phyloP scores from a whole-genome alignment of 352 stramenopile species.

The Phytophthora rubi region DNA sequence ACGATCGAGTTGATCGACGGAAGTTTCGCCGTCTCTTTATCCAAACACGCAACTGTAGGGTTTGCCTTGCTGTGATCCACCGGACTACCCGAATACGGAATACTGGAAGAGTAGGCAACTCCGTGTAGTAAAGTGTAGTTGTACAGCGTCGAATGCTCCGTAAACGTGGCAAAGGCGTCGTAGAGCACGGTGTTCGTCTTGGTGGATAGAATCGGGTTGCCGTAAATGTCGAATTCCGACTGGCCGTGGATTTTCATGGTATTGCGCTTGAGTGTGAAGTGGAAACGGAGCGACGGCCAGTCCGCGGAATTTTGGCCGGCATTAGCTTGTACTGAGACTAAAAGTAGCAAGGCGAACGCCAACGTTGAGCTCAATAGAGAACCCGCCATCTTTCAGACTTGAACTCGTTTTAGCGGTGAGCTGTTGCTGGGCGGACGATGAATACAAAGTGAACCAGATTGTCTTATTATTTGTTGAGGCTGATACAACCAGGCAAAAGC shows the following conservation, averaged over 20 bases:
- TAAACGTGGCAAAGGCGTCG: constrained; percentile 29
- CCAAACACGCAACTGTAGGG: constrained; percentile 21
- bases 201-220: constrained; percentile 24
- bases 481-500: constrained; percentile 17
- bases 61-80: not conserved
- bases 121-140: constrained; percentile 37
- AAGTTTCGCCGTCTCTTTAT: constrained; percentile 14
- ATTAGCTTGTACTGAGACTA: not conserved
- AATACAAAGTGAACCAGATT: constrained; percentile 5
- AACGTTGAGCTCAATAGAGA: not conserved
- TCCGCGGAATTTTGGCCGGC: not conserved
- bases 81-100: constrained; percentile 12
- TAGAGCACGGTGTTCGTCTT: constrained; percentile 27
- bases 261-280: constrained; percentile 38
- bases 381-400: not conserved
- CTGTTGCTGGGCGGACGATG: not conserved
- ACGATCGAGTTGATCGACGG: constrained; percentile 20
- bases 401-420: not conserved
- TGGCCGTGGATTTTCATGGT: constrained; percentile 37
- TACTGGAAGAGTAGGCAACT: constrained; percentile 24
- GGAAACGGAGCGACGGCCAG: constrained; percentile 35
- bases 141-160: constrained; percentile 19
- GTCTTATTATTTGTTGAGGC: not conserved
- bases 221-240: constrained; percentile 35
- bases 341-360: not conserved